Evolutionary conservation across 441 rosid species (phyloP), one percentile per base, ranked within the genome.

Genomic region (Pelargonium fulgidum): DNA sequence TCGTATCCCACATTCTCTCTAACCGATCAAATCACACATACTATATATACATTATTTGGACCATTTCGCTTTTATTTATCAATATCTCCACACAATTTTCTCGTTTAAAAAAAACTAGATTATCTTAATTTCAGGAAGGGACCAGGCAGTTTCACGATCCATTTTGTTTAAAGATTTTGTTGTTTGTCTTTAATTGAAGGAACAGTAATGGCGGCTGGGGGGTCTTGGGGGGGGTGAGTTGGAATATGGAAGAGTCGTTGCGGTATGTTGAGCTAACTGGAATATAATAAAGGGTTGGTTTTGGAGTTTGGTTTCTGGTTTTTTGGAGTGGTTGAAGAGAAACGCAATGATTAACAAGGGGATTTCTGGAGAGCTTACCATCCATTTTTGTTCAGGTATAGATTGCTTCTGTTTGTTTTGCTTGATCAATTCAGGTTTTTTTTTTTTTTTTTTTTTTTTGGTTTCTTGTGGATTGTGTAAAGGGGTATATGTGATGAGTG

Each of bases 231-330:
- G 42, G 42, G 54, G 16, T 5, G 59, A 52, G 16, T 52, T 14
- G 59, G 14, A 52, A 52, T 52, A 14, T 14, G 7, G 14, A 52
- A 52, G 59, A 52, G 59, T 52, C 14, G 59, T 52, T 52, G 59
- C 17, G 59, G 8, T 39, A 52, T 52, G 59, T 52, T 52, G 8
- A 14, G 59, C 59, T 52, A 52, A 52, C 59, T 13, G 59, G 20
- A 52, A 52, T 52, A 52, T 52, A 13, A 52, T 52, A 52, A n/a
- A 52, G 59, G 59, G 17, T 52, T 52, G 59, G 59, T 52, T 52
- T 52, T 52, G 7, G 59, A 52, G 14, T 52, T 52, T 52, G 19
- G 59, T 14, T n/a, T 52, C 59, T 52, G 59, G 59, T 20, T 52
- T 52, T 52, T 8, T 52, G 59, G 59, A 52, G 59, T 52, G 8